A percentile compares a stretch with the other conserved stretches of the same genome.
These are phyloP conservation scores for Dioszegia hungarica DNA, from an alignment of 768 basidiomycete species.

Conservation along the genomic window DNA sequence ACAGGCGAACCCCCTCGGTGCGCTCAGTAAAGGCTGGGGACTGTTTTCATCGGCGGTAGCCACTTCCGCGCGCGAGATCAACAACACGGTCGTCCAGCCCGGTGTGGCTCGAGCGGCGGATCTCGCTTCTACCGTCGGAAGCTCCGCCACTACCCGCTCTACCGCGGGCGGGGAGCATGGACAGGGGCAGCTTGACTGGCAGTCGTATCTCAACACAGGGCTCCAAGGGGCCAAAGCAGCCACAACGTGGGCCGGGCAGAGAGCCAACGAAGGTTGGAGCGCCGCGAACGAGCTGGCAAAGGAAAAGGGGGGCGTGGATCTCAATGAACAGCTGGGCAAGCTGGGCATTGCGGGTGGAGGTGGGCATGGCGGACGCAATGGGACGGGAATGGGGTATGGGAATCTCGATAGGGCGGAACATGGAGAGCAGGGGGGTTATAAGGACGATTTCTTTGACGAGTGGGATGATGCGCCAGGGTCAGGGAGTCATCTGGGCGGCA, in stretches of 20 bases:
- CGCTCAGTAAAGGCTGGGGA: constrained; percentile 91
- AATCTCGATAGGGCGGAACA: constrained; percentile 34
- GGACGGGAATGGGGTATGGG: constrained; percentile 41
- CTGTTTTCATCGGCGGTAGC: constrained; percentile 77
- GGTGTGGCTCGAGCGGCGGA: constrained; percentile 66
- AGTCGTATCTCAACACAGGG: constrained; percentile 20
- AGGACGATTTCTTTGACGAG: constrained; percentile 61
- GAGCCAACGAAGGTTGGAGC: constrained; percentile 43
- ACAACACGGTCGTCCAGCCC: constrained; percentile 85
- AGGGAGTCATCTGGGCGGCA: too few relatives aligned
- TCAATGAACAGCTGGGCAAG: constrained; percentile 69
- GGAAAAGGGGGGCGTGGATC: constrained; percentile 76
- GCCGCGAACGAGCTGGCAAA: constrained; percentile 49
- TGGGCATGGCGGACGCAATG: constrained; percentile 50
- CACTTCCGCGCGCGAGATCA: constrained; percentile 66
- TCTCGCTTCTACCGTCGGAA: constrained; percentile 15
- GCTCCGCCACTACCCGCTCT: background rate
- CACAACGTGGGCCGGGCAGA: constrained; percentile 29
- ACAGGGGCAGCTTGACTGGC: constrained; percentile 24
- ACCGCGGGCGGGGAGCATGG: background rate
- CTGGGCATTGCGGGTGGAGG: constrained; percentile 54
- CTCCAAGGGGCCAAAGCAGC: constrained; percentile 21
- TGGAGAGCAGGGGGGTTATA: constrained; percentile 53
- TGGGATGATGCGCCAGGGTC: constrained; percentile 46
- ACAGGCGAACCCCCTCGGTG: constrained; percentile 77